A percentile compares a stretch with the other conserved stretches of the same genome.
phyloP scores from a whole-genome alignment of 306 rosid species.

The Vicia sativa region DNA sequence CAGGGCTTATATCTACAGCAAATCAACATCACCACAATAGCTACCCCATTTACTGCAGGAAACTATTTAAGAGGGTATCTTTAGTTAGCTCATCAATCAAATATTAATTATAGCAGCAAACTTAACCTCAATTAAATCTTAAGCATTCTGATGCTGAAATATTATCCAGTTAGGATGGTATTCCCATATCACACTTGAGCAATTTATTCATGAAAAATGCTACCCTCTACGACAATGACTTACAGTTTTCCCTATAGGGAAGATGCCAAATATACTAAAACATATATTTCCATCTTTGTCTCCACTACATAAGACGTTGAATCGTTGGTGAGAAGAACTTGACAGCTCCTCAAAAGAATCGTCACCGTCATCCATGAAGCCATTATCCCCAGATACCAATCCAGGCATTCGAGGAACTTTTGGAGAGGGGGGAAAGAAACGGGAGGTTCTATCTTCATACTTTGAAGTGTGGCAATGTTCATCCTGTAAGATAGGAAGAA shows the following conservation, averaged over 20 bases:
- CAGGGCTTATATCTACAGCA: background rate
- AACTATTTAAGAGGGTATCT: constrained; percentile 18
- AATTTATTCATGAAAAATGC: constrained; percentile 29
- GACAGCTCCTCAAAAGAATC: constrained; percentile 82
- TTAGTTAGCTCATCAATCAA: constrained; percentile 25
- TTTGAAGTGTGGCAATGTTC: constrained; percentile 53
- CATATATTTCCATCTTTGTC: constrained; percentile 86
- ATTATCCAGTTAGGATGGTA: background rate
- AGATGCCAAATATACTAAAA: constrained; percentile 95
- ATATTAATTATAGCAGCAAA: constrained; percentile 9
- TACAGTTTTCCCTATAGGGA: constrained; percentile 85
- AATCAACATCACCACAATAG: constrained; percentile 30
- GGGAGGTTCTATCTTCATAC: constrained; percentile 93
- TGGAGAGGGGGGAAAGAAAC: constrained; percentile 95
- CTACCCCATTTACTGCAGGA: constrained; percentile 12
- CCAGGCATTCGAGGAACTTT: constrained; percentile 88
- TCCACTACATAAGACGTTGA: constrained; percentile 89
- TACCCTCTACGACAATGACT: constrained; percentile 42
- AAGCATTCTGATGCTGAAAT: constrained; percentile 20
- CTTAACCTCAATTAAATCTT: constrained; percentile 27
- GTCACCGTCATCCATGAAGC: constrained; percentile 85
- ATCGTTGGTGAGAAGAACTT: constrained; percentile 82
- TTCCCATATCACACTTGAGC: constrained; percentile 20
- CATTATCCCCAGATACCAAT: constrained; percentile 83
- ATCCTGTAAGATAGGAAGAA: constrained; percentile 55